These are phyloP conservation scores for Talaromyces sp. DNA, from an alignment of 2,329 filamentous ascomycete species.

Conservation along the genomic window DNA sequence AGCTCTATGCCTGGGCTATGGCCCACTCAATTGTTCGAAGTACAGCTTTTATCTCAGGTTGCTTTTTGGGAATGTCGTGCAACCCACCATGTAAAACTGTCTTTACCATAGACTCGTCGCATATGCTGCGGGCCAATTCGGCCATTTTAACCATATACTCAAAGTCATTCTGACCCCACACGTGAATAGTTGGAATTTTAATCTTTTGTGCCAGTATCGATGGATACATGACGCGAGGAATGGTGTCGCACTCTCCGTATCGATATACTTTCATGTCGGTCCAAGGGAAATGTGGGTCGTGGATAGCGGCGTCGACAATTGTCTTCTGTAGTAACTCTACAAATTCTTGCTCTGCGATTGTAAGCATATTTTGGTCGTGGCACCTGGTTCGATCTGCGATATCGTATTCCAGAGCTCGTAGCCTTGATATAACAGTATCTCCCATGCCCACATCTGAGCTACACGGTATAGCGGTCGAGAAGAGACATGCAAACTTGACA, in stretches of 20 bases:
- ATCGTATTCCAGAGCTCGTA: no score
- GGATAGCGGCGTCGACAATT: no score
- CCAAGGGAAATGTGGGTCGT: no score
- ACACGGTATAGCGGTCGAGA: no score
- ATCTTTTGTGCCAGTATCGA: not conserved
- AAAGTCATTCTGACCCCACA: not conserved
- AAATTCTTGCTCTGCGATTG: no score
- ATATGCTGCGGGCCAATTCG: not conserved
- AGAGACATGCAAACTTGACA: slow-evolving; percentile 16
- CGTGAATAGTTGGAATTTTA: not conserved
- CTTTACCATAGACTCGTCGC: not conserved
- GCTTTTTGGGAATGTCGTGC: not conserved
- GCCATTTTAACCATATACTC: not conserved
- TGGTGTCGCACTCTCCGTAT: no score
- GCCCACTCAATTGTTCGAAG: not conserved
- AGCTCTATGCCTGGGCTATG: not conserved
- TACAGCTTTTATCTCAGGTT: not conserved
- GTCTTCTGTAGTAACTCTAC: no score
- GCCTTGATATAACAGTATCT: no score
- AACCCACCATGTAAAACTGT: not conserved
- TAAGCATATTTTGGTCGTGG: no score
- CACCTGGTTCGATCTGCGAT: no score
- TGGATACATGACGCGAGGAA: not conserved
- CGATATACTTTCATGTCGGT: no score
- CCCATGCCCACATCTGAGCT: no score